phyloP scores from a whole-genome alignment of 805 yeast species.

The Metschnikowia dekortorum region DNA sequence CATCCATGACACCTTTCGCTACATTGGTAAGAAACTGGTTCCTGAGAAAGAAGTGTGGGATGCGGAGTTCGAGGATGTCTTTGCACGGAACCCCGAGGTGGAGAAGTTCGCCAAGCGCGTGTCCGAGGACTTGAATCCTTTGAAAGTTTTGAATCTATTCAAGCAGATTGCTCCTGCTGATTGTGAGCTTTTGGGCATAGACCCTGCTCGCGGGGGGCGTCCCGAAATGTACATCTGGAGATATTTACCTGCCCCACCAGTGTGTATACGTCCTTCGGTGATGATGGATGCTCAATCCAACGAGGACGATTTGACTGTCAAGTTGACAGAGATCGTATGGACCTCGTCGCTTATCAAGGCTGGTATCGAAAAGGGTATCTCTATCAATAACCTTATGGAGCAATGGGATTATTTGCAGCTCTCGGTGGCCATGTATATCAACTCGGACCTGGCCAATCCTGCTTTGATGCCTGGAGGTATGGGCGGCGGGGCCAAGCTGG shows the following conservation, averaged over 20 bases:
- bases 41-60: conserved; percentile 87
- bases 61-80: conserved; percentile 73
- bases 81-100: conserved; percentile 75
- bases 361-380: conserved; percentile 91
- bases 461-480: conserved; percentile 68
- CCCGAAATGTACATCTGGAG: conserved; percentile 98
- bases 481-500: conserved; percentile 46
- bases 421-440: conserved; percentile 95
- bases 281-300: conserved; percentile 88
- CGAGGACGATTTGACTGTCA: conserved; percentile 96
- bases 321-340: conserved; percentile 94
- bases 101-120: conserved; percentile 84
- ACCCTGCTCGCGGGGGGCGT: conserved; percentile 81
- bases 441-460: conserved; percentile 88
- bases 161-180: conserved; percentile 82
- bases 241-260: conserved; percentile 97
- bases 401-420: conserved; percentile 98
- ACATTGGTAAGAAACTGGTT: conserved; percentile 86
- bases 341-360: conserved; percentile 91
- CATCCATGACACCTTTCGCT: conserved; percentile 92
- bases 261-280: conserved; percentile 96
- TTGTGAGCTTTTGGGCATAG: conserved; percentile 89
- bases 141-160: conserved; percentile 81
- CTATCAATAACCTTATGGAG: conserved; percentile 91
- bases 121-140: conserved; percentile 89